These are phyloP conservation scores for Citrus australasica DNA, from an alignment of 345 rosid genomes.

Conservation along the genomic window DNA sequence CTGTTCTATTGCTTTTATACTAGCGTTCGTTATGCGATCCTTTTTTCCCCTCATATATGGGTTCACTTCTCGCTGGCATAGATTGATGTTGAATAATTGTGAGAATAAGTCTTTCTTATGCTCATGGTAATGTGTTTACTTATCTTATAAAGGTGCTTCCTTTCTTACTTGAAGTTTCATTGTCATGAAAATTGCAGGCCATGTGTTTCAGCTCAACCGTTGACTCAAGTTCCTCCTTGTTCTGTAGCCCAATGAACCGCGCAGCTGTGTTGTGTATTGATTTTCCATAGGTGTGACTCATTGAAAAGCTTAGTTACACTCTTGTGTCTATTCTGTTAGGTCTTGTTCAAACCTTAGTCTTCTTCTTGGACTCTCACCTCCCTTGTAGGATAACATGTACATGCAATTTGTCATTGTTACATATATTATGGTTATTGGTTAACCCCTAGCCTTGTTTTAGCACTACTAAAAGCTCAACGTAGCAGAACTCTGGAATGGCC, in stretches of 20 bases:
- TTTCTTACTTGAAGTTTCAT: not conserved
- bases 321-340: not conserved
- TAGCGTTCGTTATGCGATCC: not conserved
- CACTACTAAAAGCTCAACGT: not conserved
- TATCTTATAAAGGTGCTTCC: not conserved
- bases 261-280: not conserved
- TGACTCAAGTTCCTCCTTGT: slow-evolving; percentile 23
- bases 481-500: not conserved
- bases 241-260: slow-evolving; percentile 8
- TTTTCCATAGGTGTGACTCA: not conserved
- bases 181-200: slow-evolving; percentile 13
- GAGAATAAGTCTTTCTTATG: not conserved
- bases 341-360: not conserved
- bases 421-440: too few relatives aligned
- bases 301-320: not conserved
- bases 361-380: not conserved
- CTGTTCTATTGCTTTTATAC: not conserved
- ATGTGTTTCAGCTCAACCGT: not conserved
- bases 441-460: not conserved
- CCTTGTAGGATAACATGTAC: not conserved
- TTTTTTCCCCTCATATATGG: not conserved
- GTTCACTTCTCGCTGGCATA: not conserved
- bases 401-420: not conserved
- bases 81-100: not conserved
- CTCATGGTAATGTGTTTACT: not conserved